phyloP scores from a whole-genome alignment of 2,329 filamentous ascomycete species.

The Passalora sequoiae region DNA sequence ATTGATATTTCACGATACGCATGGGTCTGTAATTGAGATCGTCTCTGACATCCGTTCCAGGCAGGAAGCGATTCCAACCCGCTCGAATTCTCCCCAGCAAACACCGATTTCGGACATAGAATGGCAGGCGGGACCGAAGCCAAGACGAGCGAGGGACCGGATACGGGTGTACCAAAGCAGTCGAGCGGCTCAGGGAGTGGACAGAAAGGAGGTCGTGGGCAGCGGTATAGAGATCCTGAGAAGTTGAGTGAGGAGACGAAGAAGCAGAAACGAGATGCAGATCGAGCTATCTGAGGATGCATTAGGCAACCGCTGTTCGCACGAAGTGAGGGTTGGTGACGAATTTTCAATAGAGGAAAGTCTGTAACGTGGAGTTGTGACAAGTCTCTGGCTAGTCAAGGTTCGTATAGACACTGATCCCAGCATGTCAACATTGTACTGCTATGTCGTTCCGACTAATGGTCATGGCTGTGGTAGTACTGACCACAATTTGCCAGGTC shows the following conservation, averaged over 20 bases:
- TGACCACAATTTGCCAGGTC: too few relatives aligned
- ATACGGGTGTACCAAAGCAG: neutral
- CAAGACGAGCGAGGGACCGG: neutral
- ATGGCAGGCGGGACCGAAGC: conserved; percentile 1
- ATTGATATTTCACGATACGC: neutral
- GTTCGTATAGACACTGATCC: too few relatives aligned
- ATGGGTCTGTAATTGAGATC: too few relatives aligned
- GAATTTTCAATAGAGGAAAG: too few relatives aligned
- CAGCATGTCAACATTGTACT: too few relatives aligned
- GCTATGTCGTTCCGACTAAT: too few relatives aligned
- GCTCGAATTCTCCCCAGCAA: conserved; percentile 2
- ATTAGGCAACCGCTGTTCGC: too few relatives aligned
- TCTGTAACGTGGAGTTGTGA: too few relatives aligned
- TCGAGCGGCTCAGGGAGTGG: neutral
- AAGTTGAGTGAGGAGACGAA: conserved; percentile 1
- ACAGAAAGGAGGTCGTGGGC: neutral
- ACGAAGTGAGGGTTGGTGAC: too few relatives aligned
- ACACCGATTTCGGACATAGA: conserved; percentile 2
- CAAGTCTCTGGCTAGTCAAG: too few relatives aligned
- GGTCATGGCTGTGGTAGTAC: too few relatives aligned
- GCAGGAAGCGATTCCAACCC: neutral
- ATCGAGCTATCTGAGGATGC: neutral
- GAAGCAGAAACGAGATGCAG: neutral
- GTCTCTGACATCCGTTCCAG: neutral
- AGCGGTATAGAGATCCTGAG: conserved; percentile 1